Evolutionary conservation across 345 rosid species (phyloP).

Genomic region (Gossypium rotundifolium): DNA sequence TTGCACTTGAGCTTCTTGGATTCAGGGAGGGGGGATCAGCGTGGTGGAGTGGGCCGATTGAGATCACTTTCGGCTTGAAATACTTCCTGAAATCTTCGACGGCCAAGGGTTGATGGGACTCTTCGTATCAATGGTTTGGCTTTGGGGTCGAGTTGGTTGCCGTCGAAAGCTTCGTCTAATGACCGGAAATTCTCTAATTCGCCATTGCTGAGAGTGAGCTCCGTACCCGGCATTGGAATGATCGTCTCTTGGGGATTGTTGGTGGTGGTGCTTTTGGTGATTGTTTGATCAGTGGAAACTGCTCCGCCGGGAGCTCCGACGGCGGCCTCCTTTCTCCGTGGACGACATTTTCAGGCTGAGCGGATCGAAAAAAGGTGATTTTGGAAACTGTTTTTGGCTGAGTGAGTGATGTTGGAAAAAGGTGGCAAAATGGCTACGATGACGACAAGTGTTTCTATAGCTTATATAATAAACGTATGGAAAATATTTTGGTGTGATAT

Average conservation of each 20-base stretch:
- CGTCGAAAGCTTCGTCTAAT: neutral
- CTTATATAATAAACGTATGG: too few species aligned
- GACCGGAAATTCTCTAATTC: neutral
- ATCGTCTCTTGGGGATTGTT: neutral
- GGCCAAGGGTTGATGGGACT: neutral
- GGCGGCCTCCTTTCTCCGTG: neutral
- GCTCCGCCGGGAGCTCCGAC: neutral
- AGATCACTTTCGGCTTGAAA: constrained; percentile 15
- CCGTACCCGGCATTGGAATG: neutral
- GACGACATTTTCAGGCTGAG: neutral
- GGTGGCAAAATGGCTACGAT: neutral
- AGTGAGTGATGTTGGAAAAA: neutral
- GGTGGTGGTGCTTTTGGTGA: neutral
- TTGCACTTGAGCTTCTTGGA: constrained; percentile 7
- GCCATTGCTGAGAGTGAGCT: neutral
- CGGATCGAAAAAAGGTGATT: neutral
- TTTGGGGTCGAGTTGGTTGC: neutral
- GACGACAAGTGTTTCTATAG: too few species aligned
- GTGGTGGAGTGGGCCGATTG: constrained; percentile 27
- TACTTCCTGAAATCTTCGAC: neutral
- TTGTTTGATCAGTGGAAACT: neutral
- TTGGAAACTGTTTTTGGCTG: neutral
- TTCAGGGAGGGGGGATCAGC: neutral
- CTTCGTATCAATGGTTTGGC: constrained; percentile 1
- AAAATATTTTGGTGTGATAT: too few species aligned